phyloP scores from a whole-genome alignment of 2,329 filamentous ascomycete species.

The Tetracladium maxilliforme region DNA sequence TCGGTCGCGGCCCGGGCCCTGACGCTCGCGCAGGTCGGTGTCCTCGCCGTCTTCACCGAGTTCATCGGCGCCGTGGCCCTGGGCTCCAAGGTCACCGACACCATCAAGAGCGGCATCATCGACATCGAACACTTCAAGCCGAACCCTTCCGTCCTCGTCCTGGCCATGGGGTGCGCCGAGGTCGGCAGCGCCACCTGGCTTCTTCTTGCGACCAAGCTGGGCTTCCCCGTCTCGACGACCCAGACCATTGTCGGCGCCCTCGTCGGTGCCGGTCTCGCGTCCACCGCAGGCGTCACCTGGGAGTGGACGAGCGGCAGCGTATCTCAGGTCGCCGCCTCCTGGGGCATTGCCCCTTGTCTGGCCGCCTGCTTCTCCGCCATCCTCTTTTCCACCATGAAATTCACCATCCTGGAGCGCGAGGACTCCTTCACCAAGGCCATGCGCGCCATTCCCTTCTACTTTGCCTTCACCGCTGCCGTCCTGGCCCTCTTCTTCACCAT shows the following conservation, averaged over 20 bases:
- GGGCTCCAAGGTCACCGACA: slow-evolving; percentile 26
- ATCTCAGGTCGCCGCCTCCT: slow-evolving; percentile 29
- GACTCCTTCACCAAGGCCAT: slow-evolving; percentile 33
- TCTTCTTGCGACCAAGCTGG: slow-evolving; percentile 16
- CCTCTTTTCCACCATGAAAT: slow-evolving; percentile 33
- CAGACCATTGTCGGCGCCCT: slow-evolving; percentile 22
- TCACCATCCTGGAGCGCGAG: slow-evolving; percentile 28
- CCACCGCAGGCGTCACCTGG: slow-evolving; percentile 19
- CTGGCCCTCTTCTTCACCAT: slow-evolving; percentile 36
- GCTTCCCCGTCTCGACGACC: slow-evolving; percentile 24
- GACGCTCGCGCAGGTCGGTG: slow-evolving; percentile 33
- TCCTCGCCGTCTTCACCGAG: slow-evolving; percentile 31
- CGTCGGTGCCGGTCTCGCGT: slow-evolving; percentile 15
- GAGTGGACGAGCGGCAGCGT: slow-evolving; percentile 26
- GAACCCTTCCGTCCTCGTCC: slow-evolving; percentile 18
- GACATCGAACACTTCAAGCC: slow-evolving; percentile 17
- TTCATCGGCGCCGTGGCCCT: slow-evolving; percentile 35
- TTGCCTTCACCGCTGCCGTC: slow-evolving; percentile 29
- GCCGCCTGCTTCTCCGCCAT: slow-evolving; percentile 28
- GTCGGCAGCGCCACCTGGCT: slow-evolving; percentile 21
- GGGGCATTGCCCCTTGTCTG: slow-evolving; percentile 31
- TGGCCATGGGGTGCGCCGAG: slow-evolving; percentile 20
- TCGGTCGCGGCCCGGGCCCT: slow-evolving; percentile 33
- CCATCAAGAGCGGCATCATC: slow-evolving; percentile 28
- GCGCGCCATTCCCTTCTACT: slow-evolving; percentile 30